Evolutionary conservation across 495 filamentous ascomycete species (phyloP).

Genomic region (Thermothielavioides terrestris): DNA sequence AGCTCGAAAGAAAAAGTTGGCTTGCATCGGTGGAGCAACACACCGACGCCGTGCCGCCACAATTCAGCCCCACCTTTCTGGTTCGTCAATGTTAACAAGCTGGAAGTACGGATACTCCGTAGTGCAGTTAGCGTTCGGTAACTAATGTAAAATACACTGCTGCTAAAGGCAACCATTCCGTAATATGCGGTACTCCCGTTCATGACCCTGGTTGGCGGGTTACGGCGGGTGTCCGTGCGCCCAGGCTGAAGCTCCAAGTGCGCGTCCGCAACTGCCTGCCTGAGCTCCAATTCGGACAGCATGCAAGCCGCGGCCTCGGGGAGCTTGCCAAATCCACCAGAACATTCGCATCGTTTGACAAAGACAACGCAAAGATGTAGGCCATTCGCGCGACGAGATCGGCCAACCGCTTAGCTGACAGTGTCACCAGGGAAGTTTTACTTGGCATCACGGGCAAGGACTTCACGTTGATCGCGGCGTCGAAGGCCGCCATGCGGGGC

Average conservation of each 20-base stretch:
- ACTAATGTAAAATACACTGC: no score
- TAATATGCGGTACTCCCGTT: no score
- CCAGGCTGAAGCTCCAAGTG: slow-evolving; percentile 12
- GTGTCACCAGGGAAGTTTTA: slow-evolving; percentile 75
- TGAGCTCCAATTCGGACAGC: not conserved
- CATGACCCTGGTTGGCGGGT: slow-evolving; percentile 2
- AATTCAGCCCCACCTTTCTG: slow-evolving; percentile 7
- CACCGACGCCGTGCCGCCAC: slow-evolving; percentile 15
- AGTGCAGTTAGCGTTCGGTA: no score
- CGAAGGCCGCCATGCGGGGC: slow-evolving; percentile 95
- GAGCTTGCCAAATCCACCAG: slow-evolving; percentile 5
- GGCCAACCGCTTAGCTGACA: not conserved
- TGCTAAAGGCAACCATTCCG: no score
- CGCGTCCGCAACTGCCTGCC: slow-evolving; percentile 6
- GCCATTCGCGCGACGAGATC: not conserved
- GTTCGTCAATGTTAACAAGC: no score
- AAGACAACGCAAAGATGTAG: slow-evolving; percentile 15
- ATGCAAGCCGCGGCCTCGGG: slow-evolving; percentile 22
- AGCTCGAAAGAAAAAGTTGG: slow-evolving; percentile 18
- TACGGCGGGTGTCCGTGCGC: not conserved
- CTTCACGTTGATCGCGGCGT: slow-evolving; percentile 94
- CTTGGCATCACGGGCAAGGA: slow-evolving; percentile 97
- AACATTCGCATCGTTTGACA: not conserved
- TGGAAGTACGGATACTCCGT: no score
- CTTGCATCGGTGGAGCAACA: slow-evolving; percentile 19